phyloP scores from a whole-genome alignment of 306 rosid species.

The Begonia peltatifolia region DNA sequence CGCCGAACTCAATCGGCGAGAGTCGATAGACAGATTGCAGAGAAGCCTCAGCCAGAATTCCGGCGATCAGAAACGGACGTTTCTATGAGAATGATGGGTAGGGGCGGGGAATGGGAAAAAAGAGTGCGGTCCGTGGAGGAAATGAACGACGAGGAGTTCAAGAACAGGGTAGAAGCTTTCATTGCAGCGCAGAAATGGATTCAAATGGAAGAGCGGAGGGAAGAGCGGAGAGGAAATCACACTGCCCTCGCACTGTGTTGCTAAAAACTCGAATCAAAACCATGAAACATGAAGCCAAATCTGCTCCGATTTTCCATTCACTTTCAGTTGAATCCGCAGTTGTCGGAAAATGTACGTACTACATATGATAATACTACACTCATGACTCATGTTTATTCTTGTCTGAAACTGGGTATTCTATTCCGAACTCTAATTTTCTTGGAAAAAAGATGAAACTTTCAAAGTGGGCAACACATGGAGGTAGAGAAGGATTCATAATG shows the following conservation, averaged over 20 bases:
- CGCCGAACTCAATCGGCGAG: constrained; percentile 43
- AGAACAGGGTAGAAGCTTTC: constrained; percentile 34
- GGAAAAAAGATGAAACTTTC: too few relatives aligned
- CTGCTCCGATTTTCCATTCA: too few relatives aligned
- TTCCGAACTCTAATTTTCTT: too few relatives aligned
- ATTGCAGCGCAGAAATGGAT: constrained; percentile 34
- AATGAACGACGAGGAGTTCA: constrained; percentile 56
- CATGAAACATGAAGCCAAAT: too few relatives aligned
- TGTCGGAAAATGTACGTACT: too few relatives aligned
- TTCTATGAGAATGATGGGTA: neutral
- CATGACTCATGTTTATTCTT: too few relatives aligned
- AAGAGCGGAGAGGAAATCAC: constrained; percentile 5
- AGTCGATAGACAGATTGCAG: constrained; percentile 10
- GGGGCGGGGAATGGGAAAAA: constrained; percentile 6
- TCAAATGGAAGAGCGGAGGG: constrained; percentile 19
- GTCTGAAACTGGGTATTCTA: too few relatives aligned
- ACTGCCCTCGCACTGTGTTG: constrained; percentile 4
- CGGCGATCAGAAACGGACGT: constrained; percentile 17
- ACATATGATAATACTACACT: too few relatives aligned
- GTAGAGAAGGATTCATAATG: too few relatives aligned
- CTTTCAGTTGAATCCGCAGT: too few relatives aligned
- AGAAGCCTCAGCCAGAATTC: constrained; percentile 8
- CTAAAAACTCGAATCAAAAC: neutral
- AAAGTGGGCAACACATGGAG: too few relatives aligned
- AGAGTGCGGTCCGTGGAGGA: constrained; percentile 18